Conservation (phyloP, 2,329 filamentous ascomycete species). For the Metarhizium rileyi region DNA sequence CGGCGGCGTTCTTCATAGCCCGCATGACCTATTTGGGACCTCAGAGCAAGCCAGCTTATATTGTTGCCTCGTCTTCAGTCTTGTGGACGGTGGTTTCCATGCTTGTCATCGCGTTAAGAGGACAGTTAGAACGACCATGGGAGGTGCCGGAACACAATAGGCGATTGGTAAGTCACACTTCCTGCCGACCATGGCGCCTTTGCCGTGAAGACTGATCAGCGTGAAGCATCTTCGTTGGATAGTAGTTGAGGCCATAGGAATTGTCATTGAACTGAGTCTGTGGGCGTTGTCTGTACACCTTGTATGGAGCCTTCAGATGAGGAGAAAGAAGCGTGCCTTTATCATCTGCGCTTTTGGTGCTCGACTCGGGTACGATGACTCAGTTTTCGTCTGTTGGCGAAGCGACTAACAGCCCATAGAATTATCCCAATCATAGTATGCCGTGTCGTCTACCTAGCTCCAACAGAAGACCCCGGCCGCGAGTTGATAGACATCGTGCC, state of each 20-base stretch:
- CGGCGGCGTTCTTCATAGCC: conserved; percentile 5
- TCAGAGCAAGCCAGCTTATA: conserved; percentile 4
- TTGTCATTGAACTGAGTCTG: conserved; percentile 4
- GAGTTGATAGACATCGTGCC: conserved; percentile 3
- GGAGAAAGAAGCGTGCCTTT: neutral
- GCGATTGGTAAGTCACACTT: neutral
- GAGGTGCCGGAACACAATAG: neutral
- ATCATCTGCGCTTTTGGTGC: conserved; percentile 7
- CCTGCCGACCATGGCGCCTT: neutral
- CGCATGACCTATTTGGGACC: conserved; percentile 6
- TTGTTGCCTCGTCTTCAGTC: neutral
- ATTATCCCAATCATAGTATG: conserved; percentile 2
- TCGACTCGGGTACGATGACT: conserved; percentile 1
- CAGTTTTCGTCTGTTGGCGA: neutral
- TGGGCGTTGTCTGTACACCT: conserved; percentile 6
- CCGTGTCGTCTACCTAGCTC: conserved; percentile 4
- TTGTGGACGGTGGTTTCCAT: conserved; percentile 5
- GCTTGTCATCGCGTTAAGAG: neutral
- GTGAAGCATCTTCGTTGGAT: conserved; percentile 4
- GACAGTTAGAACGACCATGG: neutral
- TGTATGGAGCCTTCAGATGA: conserved; percentile 7
- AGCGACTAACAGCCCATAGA: neutral
- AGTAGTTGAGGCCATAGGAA: conserved; percentile 3
- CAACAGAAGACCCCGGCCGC: neutral
- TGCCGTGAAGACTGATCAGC: neutral